A percentile compares a stretch with the other conserved stretches of the same genome.
These are phyloP conservation scores for Kingdonia uniflora DNA, from an alignment of 164 flowering plant species.

Conservation along the genomic window DNA sequence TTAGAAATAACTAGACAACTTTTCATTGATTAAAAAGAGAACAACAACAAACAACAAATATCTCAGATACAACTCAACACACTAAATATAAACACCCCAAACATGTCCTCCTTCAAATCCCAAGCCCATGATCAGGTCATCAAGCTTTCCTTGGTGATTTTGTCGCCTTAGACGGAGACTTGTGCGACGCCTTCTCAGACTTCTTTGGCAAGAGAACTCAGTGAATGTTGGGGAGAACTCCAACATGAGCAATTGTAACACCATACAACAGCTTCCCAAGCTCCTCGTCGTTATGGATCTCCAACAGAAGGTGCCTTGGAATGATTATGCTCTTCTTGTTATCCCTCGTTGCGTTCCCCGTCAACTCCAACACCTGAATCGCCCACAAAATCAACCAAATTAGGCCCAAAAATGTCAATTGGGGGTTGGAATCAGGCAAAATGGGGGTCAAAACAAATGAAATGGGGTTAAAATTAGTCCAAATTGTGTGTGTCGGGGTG, in stretches of 20 bases:
- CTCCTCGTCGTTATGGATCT: slow-evolving; percentile 72
- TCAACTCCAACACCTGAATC: slow-evolving; percentile 53
- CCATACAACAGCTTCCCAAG: slow-evolving; percentile 61
- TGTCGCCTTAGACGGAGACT: slow-evolving; percentile 36
- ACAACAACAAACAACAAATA: no score
- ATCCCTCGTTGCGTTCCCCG: slow-evolving; percentile 70
- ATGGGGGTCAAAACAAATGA: no score
- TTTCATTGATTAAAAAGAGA: no score
- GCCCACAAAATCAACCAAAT: neutral
- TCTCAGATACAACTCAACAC: no score
- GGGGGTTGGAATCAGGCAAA: no score
- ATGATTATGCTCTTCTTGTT: slow-evolving; percentile 71
- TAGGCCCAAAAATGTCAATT: no score
- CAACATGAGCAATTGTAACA: slow-evolving; percentile 64
- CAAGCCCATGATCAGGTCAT: no score
- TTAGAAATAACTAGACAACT: no score
- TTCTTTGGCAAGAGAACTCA: slow-evolving; percentile 64
- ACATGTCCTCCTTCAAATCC: no score
- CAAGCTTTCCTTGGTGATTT: slow-evolving; percentile 55
- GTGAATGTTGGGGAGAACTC: slow-evolving; percentile 65
- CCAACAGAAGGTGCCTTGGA: slow-evolving; percentile 61
- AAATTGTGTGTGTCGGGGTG: no score
- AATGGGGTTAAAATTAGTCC: no score
- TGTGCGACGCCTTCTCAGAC: slow-evolving; percentile 32
- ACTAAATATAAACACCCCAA: no score